Percentiles rank a stretch among this genome's conserved stretches.
Conservation (phyloP, 2,329 filamentous ascomycete species). For the Claviceps spartinae region DNA sequence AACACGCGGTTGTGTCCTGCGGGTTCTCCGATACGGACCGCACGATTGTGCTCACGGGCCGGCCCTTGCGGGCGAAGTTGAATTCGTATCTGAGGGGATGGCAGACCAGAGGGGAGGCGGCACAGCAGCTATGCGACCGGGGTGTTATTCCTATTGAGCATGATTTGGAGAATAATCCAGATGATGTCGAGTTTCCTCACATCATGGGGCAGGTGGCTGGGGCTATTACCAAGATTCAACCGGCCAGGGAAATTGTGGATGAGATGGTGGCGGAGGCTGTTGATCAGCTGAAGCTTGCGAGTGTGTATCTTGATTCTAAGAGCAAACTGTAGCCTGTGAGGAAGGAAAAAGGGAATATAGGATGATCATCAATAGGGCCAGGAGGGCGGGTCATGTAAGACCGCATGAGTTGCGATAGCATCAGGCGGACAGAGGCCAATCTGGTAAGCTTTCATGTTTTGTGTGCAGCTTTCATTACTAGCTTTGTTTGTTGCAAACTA, state of each 20-base stretch:
- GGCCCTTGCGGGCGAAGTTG: conserved; percentile 65
- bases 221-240: conserved; percentile 61
- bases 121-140: conserved; percentile 58
- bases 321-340: background rate
- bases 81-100: conserved; percentile 76
- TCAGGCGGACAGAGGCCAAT: no score
- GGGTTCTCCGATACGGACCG: conserved; percentile 66
- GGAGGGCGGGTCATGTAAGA: no score
- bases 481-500: no score
- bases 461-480: no score
- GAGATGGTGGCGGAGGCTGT: conserved; percentile 78
- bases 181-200: conserved; percentile 74
- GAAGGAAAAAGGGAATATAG: background rate
- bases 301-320: conserved; percentile 36
- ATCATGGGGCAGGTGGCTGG: conserved; percentile 91
- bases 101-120: conserved; percentile 63
- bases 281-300: conserved; percentile 48
- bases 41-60: conserved; percentile 69
- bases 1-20: conserved; percentile 69
- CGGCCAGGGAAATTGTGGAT: conserved; percentile 70
- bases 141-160: conserved; percentile 72
- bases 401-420: no score
- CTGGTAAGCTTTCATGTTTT: no score
- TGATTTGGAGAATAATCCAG: conserved; percentile 63
- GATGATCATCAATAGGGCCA: no score